Conservation (phyloP, 2,329 filamentous ascomycete species). For the Periconia macrospinosa region DNA sequence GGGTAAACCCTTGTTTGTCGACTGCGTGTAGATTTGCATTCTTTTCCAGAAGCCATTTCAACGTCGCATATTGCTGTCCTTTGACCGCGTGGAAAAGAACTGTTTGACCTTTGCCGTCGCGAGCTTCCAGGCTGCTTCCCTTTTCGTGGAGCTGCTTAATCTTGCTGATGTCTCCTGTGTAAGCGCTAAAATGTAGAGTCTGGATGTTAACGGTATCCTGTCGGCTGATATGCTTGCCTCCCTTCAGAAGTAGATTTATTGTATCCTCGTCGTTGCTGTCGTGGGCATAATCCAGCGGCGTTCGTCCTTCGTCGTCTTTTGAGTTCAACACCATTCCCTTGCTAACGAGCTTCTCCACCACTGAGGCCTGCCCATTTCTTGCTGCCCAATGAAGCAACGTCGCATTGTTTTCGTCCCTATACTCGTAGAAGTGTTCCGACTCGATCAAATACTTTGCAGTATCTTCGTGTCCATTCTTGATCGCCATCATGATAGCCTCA, state of each 20-base stretch:
- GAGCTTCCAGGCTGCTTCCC: background rate
- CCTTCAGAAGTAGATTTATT: slow-evolving; percentile 1
- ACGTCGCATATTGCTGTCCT: background rate
- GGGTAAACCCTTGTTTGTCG: slow-evolving; percentile 1
- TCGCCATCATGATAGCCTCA: slow-evolving; percentile 1
- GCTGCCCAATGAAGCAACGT: background rate
- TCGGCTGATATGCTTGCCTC: background rate
- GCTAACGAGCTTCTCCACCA: background rate
- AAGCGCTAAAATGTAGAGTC: slow-evolving; percentile 1
- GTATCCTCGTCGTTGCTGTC: slow-evolving; percentile 1
- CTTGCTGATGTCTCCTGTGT: slow-evolving; percentile 1
- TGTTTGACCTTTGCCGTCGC: background rate
- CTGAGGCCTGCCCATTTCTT: background rate
- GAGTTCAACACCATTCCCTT: background rate
- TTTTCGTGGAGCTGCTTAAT: slow-evolving; percentile 2
- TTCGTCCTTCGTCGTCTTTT: background rate
- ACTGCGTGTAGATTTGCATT: background rate
- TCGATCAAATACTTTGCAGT: background rate
- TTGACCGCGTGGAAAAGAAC: background rate
- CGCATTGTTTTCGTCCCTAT: background rate
- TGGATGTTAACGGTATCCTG: slow-evolving; percentile 1
- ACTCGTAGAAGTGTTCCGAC: background rate
- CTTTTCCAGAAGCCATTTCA: background rate
- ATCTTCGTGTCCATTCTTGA: background rate
- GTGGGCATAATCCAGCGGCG: background rate